A percentile compares a stretch with the other conserved stretches of the same genome.
Evolutionary conservation across 2,329 filamentous ascomycete genomes (phyloP).

Genomic region (Pseudocercospora vitis): DNA sequence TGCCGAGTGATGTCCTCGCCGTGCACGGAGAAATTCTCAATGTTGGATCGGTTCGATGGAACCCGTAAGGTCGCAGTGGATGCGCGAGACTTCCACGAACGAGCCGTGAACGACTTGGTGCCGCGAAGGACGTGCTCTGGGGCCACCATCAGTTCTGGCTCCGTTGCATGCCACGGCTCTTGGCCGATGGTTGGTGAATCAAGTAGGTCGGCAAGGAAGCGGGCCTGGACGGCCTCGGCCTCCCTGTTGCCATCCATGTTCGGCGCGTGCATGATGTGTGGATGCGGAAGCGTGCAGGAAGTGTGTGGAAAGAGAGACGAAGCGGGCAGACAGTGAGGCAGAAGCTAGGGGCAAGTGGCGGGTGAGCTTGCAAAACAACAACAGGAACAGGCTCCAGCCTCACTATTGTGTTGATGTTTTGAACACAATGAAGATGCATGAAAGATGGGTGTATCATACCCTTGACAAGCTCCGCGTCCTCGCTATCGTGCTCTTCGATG

Average conservation of each 20-base stretch:
- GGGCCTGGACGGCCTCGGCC: constrained; percentile 6
- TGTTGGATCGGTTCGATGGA: constrained; percentile 32
- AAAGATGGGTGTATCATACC: constrained; percentile 30
- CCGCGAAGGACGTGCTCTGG: constrained; percentile 41
- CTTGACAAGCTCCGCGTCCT: constrained; percentile 41
- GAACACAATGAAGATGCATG: constrained; percentile 7
- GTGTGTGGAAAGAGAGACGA: constrained; percentile 5
- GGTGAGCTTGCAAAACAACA: constrained; percentile 12
- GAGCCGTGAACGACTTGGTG: constrained; percentile 40
- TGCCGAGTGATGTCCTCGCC: constrained; percentile 23
- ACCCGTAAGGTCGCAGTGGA: constrained; percentile 33
- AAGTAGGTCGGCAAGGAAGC: constrained; percentile 11
- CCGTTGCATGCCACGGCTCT: background rate
- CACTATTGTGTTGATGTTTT: constrained; percentile 8
- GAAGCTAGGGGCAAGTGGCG: constrained; percentile 2
- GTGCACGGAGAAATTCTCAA: constrained; percentile 35
- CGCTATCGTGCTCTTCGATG: constrained; percentile 39
- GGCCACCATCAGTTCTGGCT: constrained; percentile 22
- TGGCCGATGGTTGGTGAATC: constrained; percentile 3
- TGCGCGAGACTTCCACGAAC: constrained; percentile 38
- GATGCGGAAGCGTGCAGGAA: constrained; percentile 8
- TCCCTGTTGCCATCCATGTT: constrained; percentile 13
- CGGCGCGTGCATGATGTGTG: background rate
- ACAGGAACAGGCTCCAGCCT: constrained; percentile 8
- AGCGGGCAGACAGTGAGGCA: constrained; percentile 2